Percentiles rank a stretch among this genome's conserved stretches.
Evolutionary conservation across 768 basidiomycete species (phyloP).

Genomic region (Russula lepida): DNA sequence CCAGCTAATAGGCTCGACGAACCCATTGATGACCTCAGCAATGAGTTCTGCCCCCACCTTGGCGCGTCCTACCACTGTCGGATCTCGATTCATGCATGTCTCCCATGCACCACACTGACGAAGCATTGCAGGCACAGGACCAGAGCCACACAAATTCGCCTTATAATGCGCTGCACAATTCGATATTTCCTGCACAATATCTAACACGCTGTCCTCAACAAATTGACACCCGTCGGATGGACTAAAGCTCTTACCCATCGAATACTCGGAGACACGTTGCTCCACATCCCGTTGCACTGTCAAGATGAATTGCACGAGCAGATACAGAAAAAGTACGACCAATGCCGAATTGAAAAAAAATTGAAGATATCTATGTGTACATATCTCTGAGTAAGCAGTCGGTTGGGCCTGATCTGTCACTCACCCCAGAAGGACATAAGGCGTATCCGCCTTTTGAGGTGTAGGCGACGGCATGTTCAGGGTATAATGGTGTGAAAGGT

Average conservation of each 20-base stretch:
- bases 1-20: conserved; percentile 97
- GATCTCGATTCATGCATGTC: conserved; percentile 91
- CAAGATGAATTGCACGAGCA: conserved; percentile 77
- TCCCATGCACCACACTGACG: conserved; percentile 87
- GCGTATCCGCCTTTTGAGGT: conserved; percentile 50
- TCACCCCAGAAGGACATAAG: conserved; percentile 82
- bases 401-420: conserved; percentile 27
- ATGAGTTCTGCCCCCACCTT: conserved; percentile 90
- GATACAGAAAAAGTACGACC: conserved; percentile 74
- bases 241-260: conserved; percentile 54
- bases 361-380: conserved; percentile 65
- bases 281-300: conserved; percentile 88
- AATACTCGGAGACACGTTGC: conserved; percentile 79
- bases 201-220: conserved; percentile 31
- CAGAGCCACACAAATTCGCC: conserved; percentile 70
- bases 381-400: not conserved
- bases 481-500: conserved; percentile 73
- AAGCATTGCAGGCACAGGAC: conserved; percentile 80
- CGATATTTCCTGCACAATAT: conserved; percentile 88
- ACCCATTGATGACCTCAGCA: conserved; percentile 92
- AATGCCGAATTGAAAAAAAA: conserved; percentile 90
- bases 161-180: conserved; percentile 75
- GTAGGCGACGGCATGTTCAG: conserved; percentile 65
- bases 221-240: conserved; percentile 4
- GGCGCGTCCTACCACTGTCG: conserved; percentile 79